A percentile compares a stretch with the other conserved stretches of the same genome.
These are phyloP conservation scores for Cyclotella cryptica DNA, from an alignment of 108 stramenopile species.

Conservation along the genomic window DNA sequence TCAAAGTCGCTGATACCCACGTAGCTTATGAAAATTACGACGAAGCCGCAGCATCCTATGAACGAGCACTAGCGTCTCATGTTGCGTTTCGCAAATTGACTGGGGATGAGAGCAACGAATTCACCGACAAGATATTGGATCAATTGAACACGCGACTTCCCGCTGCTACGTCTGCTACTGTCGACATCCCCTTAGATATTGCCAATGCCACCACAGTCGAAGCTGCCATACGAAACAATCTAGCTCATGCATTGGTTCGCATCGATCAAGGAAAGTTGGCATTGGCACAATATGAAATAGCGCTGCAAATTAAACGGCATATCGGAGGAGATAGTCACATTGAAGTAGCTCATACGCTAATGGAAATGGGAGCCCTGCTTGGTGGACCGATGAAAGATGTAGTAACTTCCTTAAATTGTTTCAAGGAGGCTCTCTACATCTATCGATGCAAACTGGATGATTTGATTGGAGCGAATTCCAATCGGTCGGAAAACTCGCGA, in stretches of 20 bases:
- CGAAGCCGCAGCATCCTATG: conserved; percentile 39
- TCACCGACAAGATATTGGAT: neutral
- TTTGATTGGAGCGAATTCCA: neutral
- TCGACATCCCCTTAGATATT: conserved; percentile 25
- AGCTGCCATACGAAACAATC: conserved; percentile 42
- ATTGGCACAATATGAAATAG: conserved; percentile 43
- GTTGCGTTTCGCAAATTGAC: conserved; percentile 31
- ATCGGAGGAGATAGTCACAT: conserved; percentile 38
- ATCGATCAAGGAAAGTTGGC: conserved; percentile 40
- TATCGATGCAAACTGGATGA: conserved; percentile 32
- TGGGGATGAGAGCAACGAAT: conserved; percentile 17
- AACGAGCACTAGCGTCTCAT: conserved; percentile 37
- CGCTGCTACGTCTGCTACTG: conserved; percentile 6
- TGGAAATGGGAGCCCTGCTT: conserved; percentile 47
- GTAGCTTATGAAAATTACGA: conserved; percentile 30
- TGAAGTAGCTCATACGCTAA: conserved; percentile 48
- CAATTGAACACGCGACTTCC: conserved; percentile 13
- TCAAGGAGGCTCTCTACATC: conserved; percentile 51
- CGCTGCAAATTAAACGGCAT: conserved; percentile 46
- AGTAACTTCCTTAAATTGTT: conserved; percentile 35
- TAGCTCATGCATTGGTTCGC: conserved; percentile 30
- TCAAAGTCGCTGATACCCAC: conserved; percentile 37
- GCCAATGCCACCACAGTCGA: conserved; percentile 38
- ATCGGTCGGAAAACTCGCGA: neutral
- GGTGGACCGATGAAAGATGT: conserved; percentile 44